Evolutionary conservation across 805 yeast genomes (phyloP).

Genomic region (Candida qinlingensis): DNA sequence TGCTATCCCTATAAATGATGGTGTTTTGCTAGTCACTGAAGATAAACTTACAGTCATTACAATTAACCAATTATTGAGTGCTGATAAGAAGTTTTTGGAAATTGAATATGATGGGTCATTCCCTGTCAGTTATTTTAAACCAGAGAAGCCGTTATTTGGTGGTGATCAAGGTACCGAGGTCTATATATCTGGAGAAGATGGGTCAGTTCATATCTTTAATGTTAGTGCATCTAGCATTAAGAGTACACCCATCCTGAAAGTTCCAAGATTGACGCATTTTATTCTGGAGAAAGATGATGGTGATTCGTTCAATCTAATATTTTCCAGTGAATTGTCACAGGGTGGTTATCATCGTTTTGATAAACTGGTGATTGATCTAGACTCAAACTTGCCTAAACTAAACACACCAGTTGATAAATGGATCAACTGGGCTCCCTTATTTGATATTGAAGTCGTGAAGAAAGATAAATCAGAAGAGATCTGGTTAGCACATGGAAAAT

Average conservation of each 20-base stretch:
- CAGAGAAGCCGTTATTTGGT: constrained; percentile 21
- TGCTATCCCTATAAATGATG: constrained; percentile 33
- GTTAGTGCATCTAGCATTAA: constrained; percentile 19
- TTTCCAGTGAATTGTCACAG: constrained; percentile 37
- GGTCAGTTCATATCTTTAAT: constrained; percentile 19
- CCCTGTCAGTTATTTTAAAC: constrained; percentile 36
- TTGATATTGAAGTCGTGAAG: constrained; percentile 33
- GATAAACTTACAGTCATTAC: constrained; percentile 32
- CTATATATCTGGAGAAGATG: constrained; percentile 23
- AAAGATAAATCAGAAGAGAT: constrained; percentile 31
- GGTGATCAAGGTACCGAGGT: constrained; percentile 14
- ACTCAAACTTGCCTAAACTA: constrained; percentile 7
- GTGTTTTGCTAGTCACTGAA: constrained; percentile 36
- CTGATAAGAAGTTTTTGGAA: constrained; percentile 33
- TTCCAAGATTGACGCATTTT: constrained; percentile 31
- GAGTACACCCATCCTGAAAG: constrained; percentile 29
- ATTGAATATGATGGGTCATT: constrained; percentile 25
- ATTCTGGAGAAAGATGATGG: constrained; percentile 14
- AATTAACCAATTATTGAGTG: constrained; percentile 42
- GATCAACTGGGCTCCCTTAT: constrained; percentile 44
- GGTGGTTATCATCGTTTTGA: constrained; percentile 32
- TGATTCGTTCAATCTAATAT: constrained; percentile 20
- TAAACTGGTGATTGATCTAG: constrained; percentile 18
- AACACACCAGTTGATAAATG: constrained; percentile 23
- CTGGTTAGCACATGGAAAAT: constrained; percentile 27